Percentiles rank a stretch among this genome's conserved stretches.
Evolutionary conservation across 176 grass and related monocot genomes (phyloP).

Genomic region (Aegilops sharonensis): DNA sequence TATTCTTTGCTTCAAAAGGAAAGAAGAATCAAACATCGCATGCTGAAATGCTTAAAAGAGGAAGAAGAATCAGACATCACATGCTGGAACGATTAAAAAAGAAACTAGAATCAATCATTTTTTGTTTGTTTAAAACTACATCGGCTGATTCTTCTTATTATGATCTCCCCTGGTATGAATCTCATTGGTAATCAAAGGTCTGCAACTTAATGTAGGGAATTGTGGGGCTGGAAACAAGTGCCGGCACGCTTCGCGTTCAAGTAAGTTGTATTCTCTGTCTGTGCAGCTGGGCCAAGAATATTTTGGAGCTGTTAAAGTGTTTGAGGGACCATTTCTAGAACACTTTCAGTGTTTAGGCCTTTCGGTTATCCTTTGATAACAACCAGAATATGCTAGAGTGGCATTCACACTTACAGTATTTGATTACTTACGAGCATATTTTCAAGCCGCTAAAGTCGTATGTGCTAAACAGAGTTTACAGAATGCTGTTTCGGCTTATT

Average conservation of each 20-base stretch:
- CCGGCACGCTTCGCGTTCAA: conserved; percentile 73
- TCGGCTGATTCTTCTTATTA: not conserved
- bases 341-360: not conserved
- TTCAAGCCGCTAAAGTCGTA: not conserved
- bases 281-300: conserved; percentile 6
- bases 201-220: conserved; percentile 54
- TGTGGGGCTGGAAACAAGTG: conserved; percentile 74
- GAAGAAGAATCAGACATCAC: not conserved
- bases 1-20: conserved; percentile 1
- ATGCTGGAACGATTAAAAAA: not conserved
- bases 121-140: not conserved
- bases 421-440: not conserved
- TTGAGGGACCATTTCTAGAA: not conserved
- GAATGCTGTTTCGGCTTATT: conserved; percentile 3
- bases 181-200: not conserved
- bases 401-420: not conserved
- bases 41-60: not conserved
- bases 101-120: not conserved
- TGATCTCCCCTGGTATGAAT: not conserved
- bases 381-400: not conserved
- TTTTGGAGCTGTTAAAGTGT: not conserved
- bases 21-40: not conserved
- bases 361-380: not conserved
- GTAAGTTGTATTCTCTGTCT: conserved; percentile 41
- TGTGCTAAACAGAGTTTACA: not conserved